Percentiles rank a stretch among this genome's conserved stretches.
Evolutionary conservation across 129 eudicot genomes (phyloP).

Genomic region (Centaurea solstitialis): DNA sequence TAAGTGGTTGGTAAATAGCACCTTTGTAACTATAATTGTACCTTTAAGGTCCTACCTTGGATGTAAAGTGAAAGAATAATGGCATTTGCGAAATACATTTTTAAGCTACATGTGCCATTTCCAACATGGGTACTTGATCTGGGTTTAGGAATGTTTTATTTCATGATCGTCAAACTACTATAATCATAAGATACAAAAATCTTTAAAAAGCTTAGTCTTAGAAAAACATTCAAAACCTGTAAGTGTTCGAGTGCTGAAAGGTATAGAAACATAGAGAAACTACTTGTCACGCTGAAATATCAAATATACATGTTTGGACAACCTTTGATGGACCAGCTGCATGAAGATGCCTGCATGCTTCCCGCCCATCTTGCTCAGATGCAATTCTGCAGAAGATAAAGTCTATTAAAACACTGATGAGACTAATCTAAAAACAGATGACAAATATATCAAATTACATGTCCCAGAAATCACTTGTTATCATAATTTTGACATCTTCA

Average conservation of each 20-base stretch:
- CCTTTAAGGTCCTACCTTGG: neutral
- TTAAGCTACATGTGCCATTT: neutral
- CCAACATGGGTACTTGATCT: neutral
- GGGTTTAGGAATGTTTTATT: constrained; percentile 1
- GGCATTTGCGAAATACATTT: constrained; percentile 4
- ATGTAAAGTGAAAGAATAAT: neutral
- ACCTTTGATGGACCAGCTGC: constrained; percentile 99
- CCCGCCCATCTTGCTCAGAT: constrained; percentile 89
- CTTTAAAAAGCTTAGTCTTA: neutral
- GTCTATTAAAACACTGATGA: constrained; percentile 15
- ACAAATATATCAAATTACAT: neutral
- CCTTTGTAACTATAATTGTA: neutral
- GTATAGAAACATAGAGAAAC: constrained; percentile 2
- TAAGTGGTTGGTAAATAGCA: too few species aligned
- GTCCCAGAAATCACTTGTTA: neutral
- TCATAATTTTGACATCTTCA: neutral
- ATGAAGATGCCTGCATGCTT: constrained; percentile 91
- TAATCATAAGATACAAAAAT: constrained; percentile 1
- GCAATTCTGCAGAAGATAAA: constrained; percentile 55
- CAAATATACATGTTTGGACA: constrained; percentile 3
- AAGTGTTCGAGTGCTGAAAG: neutral
- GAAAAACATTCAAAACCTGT: neutral
- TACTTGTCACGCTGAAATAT: constrained; percentile 9
- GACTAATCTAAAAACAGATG: neutral
- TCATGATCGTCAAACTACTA: neutral